These are phyloP conservation scores for Dendrocalamus sinicus DNA, from an alignment of 176 grass and related monocot species.

Conservation along the genomic window DNA sequence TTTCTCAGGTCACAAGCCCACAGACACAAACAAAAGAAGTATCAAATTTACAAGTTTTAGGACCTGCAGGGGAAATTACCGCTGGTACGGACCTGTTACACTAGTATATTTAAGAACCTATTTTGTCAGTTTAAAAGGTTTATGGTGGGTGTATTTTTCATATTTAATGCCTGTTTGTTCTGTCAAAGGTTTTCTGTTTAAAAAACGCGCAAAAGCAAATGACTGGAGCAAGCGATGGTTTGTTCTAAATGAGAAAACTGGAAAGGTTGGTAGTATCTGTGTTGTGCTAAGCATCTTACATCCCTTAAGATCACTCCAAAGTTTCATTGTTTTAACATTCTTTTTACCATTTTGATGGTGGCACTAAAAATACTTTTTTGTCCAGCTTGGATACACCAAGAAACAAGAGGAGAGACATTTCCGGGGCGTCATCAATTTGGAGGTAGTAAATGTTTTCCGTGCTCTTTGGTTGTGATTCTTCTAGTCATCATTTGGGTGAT, in stretches of 20 bases:
- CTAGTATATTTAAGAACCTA: background rate
- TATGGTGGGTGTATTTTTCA: background rate
- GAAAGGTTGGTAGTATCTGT: conserved; percentile 61
- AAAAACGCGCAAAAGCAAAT: conserved; percentile 76
- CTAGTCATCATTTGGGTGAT: background rate
- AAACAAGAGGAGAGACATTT: conserved; percentile 90
- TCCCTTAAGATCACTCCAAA: conserved; percentile 15
- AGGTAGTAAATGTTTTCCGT: conserved; percentile 51
- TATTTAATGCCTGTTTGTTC: conserved; percentile 33
- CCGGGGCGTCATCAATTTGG: conserved; percentile 71
- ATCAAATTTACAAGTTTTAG: conserved; percentile 77
- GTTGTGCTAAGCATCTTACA: conserved; percentile 10
- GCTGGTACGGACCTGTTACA: conserved; percentile 54
- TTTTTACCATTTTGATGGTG: conserved; percentile 25
- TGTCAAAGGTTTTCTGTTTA: conserved; percentile 70
- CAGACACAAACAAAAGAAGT: conserved; percentile 60
- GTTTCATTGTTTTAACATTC: background rate
- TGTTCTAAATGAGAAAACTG: conserved; percentile 88
- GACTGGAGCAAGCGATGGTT: conserved; percentile 91
- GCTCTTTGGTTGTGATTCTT: conserved; percentile 22
- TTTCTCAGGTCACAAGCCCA: conserved; percentile 68
- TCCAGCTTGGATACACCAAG: conserved; percentile 91
- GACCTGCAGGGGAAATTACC: conserved; percentile 82
- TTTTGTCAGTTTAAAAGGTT: conserved; percentile 7
- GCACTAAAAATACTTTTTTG: conserved; percentile 14